phyloP scores from a whole-genome alignment of 345 rosid species.

The Eucalyptus pumila region DNA sequence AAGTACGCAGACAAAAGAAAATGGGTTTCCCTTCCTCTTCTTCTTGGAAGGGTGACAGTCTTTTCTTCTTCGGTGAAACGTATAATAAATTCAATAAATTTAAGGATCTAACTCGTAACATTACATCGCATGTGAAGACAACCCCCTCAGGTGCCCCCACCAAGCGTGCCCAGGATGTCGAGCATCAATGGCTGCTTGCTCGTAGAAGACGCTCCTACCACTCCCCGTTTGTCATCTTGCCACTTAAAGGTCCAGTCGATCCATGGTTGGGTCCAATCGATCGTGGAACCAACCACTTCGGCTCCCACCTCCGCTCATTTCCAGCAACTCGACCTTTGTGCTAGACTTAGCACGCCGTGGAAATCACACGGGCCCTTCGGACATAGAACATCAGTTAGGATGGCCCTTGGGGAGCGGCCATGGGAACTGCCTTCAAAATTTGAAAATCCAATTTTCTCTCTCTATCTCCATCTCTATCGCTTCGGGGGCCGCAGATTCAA shows the following conservation, averaged over 20 bases:
- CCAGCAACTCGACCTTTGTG: not conserved
- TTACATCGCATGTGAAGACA: not conserved
- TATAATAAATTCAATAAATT: not conserved
- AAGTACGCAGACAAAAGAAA: not conserved
- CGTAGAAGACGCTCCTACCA: not conserved
- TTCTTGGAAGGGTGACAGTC: not conserved
- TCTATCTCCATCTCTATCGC: not conserved
- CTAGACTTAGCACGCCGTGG: not conserved
- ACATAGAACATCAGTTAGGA: not conserved
- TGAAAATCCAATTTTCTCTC: not conserved
- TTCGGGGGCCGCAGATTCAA: not conserved
- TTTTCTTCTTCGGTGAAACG: not conserved
- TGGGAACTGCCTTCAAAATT: not conserved
- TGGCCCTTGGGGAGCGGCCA: not conserved
- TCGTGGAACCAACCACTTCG: not conserved
- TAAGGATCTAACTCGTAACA: not conserved
- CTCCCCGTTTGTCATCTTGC: not conserved
- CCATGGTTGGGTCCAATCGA: not conserved
- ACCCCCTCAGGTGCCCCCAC: not conserved
- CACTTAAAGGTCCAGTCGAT: not conserved
- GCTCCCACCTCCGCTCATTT: not conserved
- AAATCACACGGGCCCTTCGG: not conserved
- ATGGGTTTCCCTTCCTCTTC: not conserved
- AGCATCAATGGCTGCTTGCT: not conserved
- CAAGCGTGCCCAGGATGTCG: not conserved